These are phyloP conservation scores for Inga oerstediana DNA, from an alignment of 306 rosid species.

Conservation along the genomic window DNA sequence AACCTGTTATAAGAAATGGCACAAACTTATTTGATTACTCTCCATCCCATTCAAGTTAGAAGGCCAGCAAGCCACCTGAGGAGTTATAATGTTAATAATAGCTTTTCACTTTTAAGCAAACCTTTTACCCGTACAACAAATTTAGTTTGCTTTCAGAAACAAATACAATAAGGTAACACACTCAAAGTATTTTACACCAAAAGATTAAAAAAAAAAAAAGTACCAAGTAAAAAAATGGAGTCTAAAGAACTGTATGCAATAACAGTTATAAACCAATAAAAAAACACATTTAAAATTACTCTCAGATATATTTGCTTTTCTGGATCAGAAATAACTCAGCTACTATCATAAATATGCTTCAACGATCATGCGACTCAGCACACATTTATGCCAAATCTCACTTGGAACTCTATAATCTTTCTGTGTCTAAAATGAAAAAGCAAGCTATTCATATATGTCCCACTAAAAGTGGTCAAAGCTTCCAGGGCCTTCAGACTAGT, in stretches of 20 bases:
- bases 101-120: neutral
- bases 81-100: slow-evolving; percentile 6
- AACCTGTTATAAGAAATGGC: slow-evolving; percentile 3
- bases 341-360: slow-evolving; percentile 17
- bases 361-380: neutral
- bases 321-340: slow-evolving; percentile 16
- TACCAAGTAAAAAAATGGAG: neutral
- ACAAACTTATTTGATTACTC: neutral
- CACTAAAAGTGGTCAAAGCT: neutral
- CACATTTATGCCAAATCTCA: slow-evolving; percentile 12
- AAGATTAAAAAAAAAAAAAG: neutral
- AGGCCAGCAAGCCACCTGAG: neutral
- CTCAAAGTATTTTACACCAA: neutral
- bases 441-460: neutral
- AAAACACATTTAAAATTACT: neutral
- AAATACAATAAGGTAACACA: neutral
- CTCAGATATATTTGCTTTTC: neutral
- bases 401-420: neutral
- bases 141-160: slow-evolving; percentile 1
- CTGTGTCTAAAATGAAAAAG: slow-evolving; percentile 20
- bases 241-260: neutral
- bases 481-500: slow-evolving; percentile 20
- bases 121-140: neutral
- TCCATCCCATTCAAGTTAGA: neutral
- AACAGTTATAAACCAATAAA: neutral